Percentiles rank a stretch among this genome's conserved stretches.
Conservation (phyloP, 2,329 filamentous ascomycete genomes). For the Colletotrichum euphorbiae region DNA sequence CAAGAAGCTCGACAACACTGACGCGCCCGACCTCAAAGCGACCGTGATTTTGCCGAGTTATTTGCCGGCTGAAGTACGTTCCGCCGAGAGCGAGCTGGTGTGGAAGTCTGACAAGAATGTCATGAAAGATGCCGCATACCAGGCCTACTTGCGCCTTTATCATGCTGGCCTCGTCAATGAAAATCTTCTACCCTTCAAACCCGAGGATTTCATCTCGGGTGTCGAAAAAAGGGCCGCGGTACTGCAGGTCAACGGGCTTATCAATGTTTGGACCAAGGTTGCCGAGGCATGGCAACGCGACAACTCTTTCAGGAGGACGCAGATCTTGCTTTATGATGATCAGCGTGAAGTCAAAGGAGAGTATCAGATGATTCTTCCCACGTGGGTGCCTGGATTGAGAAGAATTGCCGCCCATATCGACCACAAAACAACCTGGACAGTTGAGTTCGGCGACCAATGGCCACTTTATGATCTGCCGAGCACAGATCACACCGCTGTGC, state of each 20-base stretch:
- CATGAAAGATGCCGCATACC: constrained; percentile 84
- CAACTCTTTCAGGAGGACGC: constrained; percentile 44
- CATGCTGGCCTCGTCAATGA: constrained; percentile 79
- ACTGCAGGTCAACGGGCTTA: constrained; percentile 51
- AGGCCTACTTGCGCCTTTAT: constrained; percentile 80
- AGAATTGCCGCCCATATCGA: constrained; percentile 57
- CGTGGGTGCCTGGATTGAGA: constrained; percentile 52
- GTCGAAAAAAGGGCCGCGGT: constrained; percentile 53
- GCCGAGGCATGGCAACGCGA: constrained; percentile 56
- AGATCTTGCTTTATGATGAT: constrained; percentile 42
- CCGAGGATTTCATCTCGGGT: constrained; percentile 52
- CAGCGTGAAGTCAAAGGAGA: constrained; percentile 48
- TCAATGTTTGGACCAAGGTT: constrained; percentile 61
- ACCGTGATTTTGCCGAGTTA: constrained; percentile 78
- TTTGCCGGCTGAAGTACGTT: constrained; percentile 72
- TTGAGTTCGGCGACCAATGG: constrained; percentile 46
- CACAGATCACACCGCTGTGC: constrained; percentile 57
- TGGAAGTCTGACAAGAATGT: constrained; percentile 82
- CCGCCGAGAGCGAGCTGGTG: constrained; percentile 58
- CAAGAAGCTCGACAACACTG: constrained; percentile 49
- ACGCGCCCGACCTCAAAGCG: constrained; percentile 57
- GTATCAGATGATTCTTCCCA: constrained; percentile 59
- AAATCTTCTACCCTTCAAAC: constrained; percentile 75
- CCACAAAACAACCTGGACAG: constrained; percentile 49
- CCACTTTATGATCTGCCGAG: constrained; percentile 36